Evolutionary conservation across 192 early-diverging fungal species (phyloP), one percentile per base, ranked within the genome.

Genomic region (Tieghemiomyces parasiticus): DNA sequence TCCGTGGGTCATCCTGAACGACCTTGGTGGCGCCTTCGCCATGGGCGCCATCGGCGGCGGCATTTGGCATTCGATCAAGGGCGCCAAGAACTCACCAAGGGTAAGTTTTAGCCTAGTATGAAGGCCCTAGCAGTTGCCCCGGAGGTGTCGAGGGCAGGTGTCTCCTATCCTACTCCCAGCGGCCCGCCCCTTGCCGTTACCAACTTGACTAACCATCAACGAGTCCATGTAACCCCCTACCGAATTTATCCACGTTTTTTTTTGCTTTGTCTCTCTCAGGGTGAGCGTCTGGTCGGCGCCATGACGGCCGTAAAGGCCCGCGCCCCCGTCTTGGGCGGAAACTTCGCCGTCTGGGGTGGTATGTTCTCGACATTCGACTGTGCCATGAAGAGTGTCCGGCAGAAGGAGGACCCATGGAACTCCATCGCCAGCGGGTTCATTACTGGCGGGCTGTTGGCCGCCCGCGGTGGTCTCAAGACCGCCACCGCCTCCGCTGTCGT

Each of bases 351-450:
- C 8, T 99, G 97, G 97, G 93, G 94, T 65, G 91, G 92, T 48
- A 81, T 99, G 63, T 99, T 97, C 70, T 92, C 91, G 50, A 88
- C 95, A 3, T 91, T 93, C 63, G 97, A 99, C 69, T 99, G 97
- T 71, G 85, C 82, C 46, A 74, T 99, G 56, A 92, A 90, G 63
- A 82, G 86, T 55, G 71, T 97, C 34, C 82, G 97, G 71, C 91
- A 91, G 68, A 97, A 95, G 84, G 97, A 99, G 66, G 97, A 99
- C 75, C 86, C 92, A 22, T 98, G 95, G 95, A 98, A 98, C 73
- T 78, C 94, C 13, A 98, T 98, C 60, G 73, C 84, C 49, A 86
- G 89, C 22, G 97, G 97, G 58, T 89, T 89, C 51, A 80, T 93
- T 49, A 97, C 97, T 1, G 95, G 97, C 46, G 97, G 90, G 10